Conservation (phyloP, 2,329 filamentous ascomycete genomes). For the Helminthosporium solani region DNA sequence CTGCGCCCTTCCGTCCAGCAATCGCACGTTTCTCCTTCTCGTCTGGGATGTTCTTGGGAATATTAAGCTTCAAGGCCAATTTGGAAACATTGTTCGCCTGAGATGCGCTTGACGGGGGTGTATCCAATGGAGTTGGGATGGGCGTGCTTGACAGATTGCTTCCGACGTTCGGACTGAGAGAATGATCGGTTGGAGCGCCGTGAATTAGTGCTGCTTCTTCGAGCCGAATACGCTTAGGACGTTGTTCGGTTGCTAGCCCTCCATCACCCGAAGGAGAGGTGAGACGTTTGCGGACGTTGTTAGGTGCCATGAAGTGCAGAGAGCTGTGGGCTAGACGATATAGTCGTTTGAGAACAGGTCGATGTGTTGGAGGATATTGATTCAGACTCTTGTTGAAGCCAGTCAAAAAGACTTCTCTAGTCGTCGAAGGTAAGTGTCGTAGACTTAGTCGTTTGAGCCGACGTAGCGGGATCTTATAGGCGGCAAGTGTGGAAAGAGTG, state of each 20-base stretch:
- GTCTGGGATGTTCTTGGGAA: constrained; percentile 10
- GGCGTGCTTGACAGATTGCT: neutral
- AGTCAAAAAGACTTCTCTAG: neutral
- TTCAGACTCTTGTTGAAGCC: neutral
- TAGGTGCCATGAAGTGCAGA: neutral
- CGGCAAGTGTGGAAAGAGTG: too few species aligned
- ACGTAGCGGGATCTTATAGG: too few species aligned
- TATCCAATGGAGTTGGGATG: neutral
- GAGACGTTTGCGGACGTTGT: neutral
- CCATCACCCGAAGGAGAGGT: neutral
- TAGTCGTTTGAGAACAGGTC: neutral
- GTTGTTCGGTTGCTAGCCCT: neutral
- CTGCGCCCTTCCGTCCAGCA: constrained; percentile 15
- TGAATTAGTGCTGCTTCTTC: neutral
- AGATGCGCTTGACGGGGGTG: constrained; percentile 14
- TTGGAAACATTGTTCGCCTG: neutral
- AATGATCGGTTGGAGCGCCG: neutral
- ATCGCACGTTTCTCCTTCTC: constrained; percentile 11
- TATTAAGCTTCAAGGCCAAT: constrained; percentile 16
- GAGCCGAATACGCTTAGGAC: neutral
- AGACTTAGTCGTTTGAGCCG: too few species aligned
- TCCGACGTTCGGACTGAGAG: neutral
- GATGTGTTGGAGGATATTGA: neutral
- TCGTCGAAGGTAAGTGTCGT: too few species aligned
- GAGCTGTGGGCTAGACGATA: neutral